These are phyloP conservation scores for Arachis monticola DNA, from an alignment of 331 rosid genomes.

Conservation along the genomic window DNA sequence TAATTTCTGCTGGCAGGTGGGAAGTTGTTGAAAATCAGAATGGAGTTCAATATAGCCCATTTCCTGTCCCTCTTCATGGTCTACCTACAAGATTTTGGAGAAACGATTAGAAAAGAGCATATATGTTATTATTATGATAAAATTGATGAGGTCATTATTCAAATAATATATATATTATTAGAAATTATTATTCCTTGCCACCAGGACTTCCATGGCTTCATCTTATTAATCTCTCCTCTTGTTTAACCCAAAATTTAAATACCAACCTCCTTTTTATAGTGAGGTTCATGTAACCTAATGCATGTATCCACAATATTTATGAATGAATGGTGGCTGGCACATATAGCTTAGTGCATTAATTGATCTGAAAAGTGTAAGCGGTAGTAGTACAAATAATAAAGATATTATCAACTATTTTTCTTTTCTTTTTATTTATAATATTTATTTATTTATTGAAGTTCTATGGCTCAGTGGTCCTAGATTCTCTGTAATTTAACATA, in stretches of 20 bases:
- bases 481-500: background rate
- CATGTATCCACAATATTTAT: background rate
- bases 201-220: conserved; percentile 19
- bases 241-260: conserved; percentile 17
- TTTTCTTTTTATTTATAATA: background rate
- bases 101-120: conserved; percentile 36
- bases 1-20: conserved; percentile 73
- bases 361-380: background rate
- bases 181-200: conserved; percentile 31
- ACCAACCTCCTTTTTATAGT: conserved; percentile 39
- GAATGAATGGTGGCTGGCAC: conserved; percentile 44
- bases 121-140: conserved; percentile 4
- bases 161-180: background rate
- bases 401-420: conserved; percentile 15
- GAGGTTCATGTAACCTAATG: conserved; percentile 39
- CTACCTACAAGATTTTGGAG: conserved; percentile 85
- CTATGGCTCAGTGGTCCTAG: background rate
- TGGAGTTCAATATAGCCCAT: conserved; percentile 88
- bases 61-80: conserved; percentile 86
- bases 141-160: background rate
- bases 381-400: background rate
- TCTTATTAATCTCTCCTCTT: conserved; percentile 11
- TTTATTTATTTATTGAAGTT: background rate
- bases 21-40: conserved; percentile 65
- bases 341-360: conserved; percentile 10